Conservation (phyloP, 108 stramenopile species). For the Cyclotella baltica region DNA sequence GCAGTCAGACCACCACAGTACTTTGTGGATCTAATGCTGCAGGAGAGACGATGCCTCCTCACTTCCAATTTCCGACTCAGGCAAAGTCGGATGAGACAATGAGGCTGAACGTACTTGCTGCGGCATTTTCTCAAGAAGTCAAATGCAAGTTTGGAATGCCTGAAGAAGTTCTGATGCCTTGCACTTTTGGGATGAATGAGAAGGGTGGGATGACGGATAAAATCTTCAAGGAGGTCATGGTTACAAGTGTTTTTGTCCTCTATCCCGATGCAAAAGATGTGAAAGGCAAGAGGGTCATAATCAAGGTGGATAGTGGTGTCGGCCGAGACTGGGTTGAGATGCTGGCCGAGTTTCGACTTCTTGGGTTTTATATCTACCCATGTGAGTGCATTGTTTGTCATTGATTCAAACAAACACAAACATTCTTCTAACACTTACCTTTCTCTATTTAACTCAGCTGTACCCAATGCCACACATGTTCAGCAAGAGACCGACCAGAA, state of each 20-base stretch:
- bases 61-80: conserved; percentile 6
- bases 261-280: conserved; percentile 22
- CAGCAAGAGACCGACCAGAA: too few relatives aligned
- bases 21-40: conserved; percentile 14
- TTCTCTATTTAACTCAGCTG: too few relatives aligned
- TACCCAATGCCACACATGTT: too few relatives aligned
- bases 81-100: conserved; percentile 6
- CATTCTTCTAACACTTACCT: too few relatives aligned
- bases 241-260: conserved; percentile 16
- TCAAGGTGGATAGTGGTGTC: conserved; percentile 30
- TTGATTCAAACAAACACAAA: too few relatives aligned
- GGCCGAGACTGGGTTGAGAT: background rate
- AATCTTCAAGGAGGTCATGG: conserved; percentile 5
- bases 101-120: background rate
- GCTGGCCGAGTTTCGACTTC: background rate
- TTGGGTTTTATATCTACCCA: conserved; percentile 23
- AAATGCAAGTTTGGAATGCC: conserved; percentile 12
- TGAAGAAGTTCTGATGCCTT: background rate
- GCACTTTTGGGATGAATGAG: conserved; percentile 28
- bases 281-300: conserved; percentile 10
- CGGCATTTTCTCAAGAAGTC: background rate
- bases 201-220: conserved; percentile 37
- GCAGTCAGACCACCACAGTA: background rate
- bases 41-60: conserved; percentile 25
- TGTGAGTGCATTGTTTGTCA: too few relatives aligned